Percentiles rank a stretch among this genome's conserved stretches.
phyloP scores from a whole-genome alignment of 345 rosid species.

The Boechera divaricarpa region DNA sequence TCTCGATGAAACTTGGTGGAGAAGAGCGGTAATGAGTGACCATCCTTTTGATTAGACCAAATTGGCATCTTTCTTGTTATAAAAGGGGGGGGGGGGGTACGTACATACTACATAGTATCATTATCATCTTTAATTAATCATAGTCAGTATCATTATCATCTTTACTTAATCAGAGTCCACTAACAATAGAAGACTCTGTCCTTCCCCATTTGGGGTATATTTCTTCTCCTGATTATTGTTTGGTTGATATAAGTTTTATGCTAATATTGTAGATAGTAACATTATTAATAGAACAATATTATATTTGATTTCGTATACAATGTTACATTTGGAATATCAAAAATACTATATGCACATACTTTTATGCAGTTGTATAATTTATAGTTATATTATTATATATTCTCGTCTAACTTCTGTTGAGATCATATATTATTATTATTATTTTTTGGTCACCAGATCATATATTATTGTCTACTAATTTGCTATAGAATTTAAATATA shows the following conservation, averaged over 20 bases:
- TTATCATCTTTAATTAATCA: slow-evolving; percentile 33
- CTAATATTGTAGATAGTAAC: slow-evolving; percentile 1
- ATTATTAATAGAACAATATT: not conserved
- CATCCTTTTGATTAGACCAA: slow-evolving; percentile 40
- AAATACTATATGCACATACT: not conserved
- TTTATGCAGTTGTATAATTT: not conserved
- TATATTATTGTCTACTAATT: slow-evolving; percentile 11
- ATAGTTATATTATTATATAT: not conserved
- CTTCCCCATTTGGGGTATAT: not conserved
- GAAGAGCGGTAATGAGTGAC: slow-evolving; percentile 31
- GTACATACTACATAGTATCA: slow-evolving; percentile 16
- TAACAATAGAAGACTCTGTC: not conserved
- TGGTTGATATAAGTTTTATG: not conserved
- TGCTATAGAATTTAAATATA: not conserved
- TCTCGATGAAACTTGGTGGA: slow-evolving; percentile 34
- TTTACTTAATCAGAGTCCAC: slow-evolving; percentile 20
- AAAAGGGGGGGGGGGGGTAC: not conserved
- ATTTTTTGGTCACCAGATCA: not conserved
- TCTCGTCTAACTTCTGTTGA: not conserved
- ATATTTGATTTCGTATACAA: not conserved
- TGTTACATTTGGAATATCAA: not conserved
- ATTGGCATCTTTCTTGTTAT: slow-evolving; percentile 41
- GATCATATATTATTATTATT: not conserved
- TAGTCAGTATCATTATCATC: slow-evolving; percentile 5
- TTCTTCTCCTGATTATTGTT: slow-evolving; percentile 9